Conservation (phyloP, 345 rosid genomes). For the Brassica carinata region DNA sequence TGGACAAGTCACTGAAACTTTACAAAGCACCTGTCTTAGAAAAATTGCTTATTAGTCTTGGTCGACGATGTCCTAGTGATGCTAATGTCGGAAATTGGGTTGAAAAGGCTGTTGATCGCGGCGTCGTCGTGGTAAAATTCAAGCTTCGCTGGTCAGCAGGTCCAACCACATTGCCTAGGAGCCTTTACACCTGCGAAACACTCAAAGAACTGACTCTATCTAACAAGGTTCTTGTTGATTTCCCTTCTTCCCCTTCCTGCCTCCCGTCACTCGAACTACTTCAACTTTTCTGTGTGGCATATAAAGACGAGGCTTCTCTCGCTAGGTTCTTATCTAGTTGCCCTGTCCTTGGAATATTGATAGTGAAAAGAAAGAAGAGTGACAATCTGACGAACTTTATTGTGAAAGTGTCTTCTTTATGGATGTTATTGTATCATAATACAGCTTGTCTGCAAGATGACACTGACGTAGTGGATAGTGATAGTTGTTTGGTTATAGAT, state of each 20-base stretch:
- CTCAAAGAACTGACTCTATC: neutral
- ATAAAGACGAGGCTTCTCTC: neutral
- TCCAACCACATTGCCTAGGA: too few relatives aligned
- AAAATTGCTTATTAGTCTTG: neutral
- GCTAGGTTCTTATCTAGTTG: neutral
- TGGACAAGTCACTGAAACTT: neutral
- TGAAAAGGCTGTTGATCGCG: too few relatives aligned
- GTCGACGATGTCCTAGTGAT: neutral
- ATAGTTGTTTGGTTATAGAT: neutral
- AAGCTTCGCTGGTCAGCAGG: too few relatives aligned
- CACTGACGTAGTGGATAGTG: neutral
- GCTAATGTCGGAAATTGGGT: too few relatives aligned
- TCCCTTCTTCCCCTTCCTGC: neutral
- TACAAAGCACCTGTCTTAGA: neutral
- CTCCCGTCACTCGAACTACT: neutral
- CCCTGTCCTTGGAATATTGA: neutral
- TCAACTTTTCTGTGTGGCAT: neutral
- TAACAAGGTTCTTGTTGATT: neutral
- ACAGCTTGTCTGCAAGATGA: neutral
- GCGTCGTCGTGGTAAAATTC: too few relatives aligned
- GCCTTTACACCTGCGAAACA: too few relatives aligned
- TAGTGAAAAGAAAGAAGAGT: neutral
- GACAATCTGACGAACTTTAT: neutral
- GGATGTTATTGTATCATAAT: neutral
- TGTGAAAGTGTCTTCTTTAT: neutral